phyloP scores from a whole-genome alignment of 179 eudicot species.

The Vitellaria paradoxa region DNA sequence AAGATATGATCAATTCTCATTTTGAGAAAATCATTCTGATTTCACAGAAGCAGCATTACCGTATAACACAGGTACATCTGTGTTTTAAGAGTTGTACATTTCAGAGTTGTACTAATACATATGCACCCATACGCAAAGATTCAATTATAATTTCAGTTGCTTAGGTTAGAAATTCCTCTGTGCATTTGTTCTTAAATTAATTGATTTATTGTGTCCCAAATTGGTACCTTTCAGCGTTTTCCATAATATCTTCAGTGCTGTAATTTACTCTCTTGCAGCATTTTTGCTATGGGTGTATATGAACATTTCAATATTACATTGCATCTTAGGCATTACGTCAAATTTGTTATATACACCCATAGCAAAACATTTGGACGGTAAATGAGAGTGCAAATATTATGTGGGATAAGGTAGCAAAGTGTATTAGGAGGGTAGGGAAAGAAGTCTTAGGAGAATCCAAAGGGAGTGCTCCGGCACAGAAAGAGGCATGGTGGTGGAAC shows the following conservation, averaged over 20 bases:
- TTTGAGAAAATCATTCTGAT: slow-evolving; percentile 82
- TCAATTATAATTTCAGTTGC: slow-evolving; percentile 2
- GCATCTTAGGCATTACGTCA: not conserved
- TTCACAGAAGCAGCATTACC: slow-evolving; percentile 51
- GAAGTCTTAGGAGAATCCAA: no score
- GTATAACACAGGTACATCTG: slow-evolving; percentile 57
- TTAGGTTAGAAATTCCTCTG: not conserved
- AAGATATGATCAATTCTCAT: slow-evolving; percentile 85
- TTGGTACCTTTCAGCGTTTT: not conserved
- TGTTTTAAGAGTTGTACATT: not conserved
- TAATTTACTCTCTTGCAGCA: not conserved
- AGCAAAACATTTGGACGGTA: no score
- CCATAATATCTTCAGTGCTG: not conserved
- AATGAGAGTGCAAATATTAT: no score
- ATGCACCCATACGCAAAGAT: not conserved
- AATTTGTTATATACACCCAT: no score
- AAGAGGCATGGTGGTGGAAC: no score
- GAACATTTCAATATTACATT: not conserved
- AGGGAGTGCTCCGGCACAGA: no score
- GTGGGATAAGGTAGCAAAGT: no score
- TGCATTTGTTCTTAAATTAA: not conserved
- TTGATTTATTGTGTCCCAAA: not conserved
- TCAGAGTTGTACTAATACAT: not conserved
- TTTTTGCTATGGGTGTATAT: not conserved
- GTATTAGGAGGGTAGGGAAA: no score